These are phyloP conservation scores for Alternaria arborescens DNA, from an alignment of 2,329 filamentous ascomycete genomes.

Conservation along the genomic window DNA sequence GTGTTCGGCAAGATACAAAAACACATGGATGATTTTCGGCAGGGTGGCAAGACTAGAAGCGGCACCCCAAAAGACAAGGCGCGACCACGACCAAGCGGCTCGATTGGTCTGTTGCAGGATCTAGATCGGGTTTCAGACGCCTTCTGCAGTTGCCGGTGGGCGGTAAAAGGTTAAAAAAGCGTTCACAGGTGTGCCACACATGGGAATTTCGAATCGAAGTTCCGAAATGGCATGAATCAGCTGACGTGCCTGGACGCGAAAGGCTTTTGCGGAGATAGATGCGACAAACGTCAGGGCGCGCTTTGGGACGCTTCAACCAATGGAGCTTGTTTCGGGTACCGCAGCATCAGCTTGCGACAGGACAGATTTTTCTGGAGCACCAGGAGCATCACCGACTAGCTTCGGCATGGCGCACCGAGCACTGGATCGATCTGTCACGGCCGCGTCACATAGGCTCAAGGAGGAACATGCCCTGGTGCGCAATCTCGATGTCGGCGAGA, in stretches of 20 bases:
- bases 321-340: constrained; percentile 3
- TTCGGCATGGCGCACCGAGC: constrained; percentile 14
- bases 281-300: neutral
- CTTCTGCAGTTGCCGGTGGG: constrained; percentile 6
- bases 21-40: constrained; percentile 9
- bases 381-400: constrained; percentile 8
- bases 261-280: constrained; percentile 10
- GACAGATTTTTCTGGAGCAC: constrained; percentile 10
- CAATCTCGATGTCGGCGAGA: constrained; percentile 3
- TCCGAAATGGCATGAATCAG: constrained; percentile 11
- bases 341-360: constrained; percentile 5
- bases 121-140: constrained; percentile 1
- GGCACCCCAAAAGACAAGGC: neutral
- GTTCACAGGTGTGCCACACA: neutral
- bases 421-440: neutral
- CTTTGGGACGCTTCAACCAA: neutral
- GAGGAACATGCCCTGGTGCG: neutral
- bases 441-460: neutral
- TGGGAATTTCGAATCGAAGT: constrained; percentile 18
- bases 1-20: constrained; percentile 9
- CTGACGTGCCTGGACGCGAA: neutral
- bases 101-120: constrained; percentile 9
- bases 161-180: neutral
- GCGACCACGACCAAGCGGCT: constrained; percentile 1
- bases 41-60: constrained; percentile 11